Evolutionary conservation across 2,329 filamentous ascomycete species (phyloP), one percentile per base, ranked within the genome.

Genomic region (Metarhizium anisopliae): DNA sequence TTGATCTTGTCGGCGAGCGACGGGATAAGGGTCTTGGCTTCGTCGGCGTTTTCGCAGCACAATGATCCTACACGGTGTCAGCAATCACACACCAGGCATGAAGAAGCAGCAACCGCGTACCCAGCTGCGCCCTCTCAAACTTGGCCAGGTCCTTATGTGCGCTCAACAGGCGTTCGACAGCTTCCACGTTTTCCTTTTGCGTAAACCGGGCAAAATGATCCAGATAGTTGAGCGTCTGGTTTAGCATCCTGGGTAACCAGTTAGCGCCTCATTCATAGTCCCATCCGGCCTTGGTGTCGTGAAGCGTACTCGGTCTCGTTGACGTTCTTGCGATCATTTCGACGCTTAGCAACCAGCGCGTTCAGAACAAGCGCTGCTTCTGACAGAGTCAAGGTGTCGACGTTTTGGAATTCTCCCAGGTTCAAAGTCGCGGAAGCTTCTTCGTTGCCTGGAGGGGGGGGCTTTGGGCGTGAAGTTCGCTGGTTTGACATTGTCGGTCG

Each of bases 171-270:
- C 90, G 84, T 73, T 95, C 91, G 36, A 97, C 90, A n/a, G 90
- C 89, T 74, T 96, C 89, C 67, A 96, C 89, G 62, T 94, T 94
- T 71, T 95, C 90, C 70, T 93, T 91, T 66, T 92, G 86, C 75
- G 96, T 95, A 81, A 97, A 97, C 40, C 94, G 89, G 18, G 92
- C 88, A 73, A 99, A 99, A 60, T 91, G 85, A 65, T 96, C 91
- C 54, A 97, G 84, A 73, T 99, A 97, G 67, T 92, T 90, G 61
- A 91, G 81, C 30, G 93, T 96, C 71, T 95, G 92, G 60, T 83
- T 85, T 56, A 96, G 80, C 71, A 92, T 91, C 67, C 84, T 88
- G 55, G 32, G 4, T 35, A 16, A 5, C 20, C 25, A 6, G 45
- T 49, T 47, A 20, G 43, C 25, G 52, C 8, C 54, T 52, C 42